These are phyloP conservation scores for Penicillium sp. DNA, from an alignment of 2,329 filamentous ascomycete species.

Conservation along the genomic window DNA sequence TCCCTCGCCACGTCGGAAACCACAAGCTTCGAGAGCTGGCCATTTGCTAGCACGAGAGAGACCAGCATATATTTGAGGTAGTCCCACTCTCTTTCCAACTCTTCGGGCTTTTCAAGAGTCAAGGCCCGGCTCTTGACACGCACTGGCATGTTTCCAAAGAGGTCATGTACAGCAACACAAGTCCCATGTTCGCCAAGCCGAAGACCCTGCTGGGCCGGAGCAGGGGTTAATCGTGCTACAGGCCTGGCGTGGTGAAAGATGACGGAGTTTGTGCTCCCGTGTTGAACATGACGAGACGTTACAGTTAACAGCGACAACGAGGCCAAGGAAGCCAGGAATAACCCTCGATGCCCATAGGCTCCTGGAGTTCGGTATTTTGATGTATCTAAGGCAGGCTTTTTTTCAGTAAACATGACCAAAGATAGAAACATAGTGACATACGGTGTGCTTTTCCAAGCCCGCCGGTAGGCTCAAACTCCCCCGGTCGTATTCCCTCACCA, in stretches of 20 bases:
- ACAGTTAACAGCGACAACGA: constrained; percentile 78
- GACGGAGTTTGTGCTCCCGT: constrained; percentile 64
- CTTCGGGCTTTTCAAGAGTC: constrained; percentile 56
- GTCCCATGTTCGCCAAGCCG: constrained; percentile 71
- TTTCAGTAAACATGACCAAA: constrained; percentile 16
- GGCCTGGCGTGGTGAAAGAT: constrained; percentile 72
- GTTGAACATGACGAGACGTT: constrained; percentile 67
- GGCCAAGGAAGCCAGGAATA: constrained; percentile 78
- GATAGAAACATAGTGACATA: constrained; percentile 44
- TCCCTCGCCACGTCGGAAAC: constrained; percentile 60
- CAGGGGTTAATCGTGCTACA: constrained; percentile 68
- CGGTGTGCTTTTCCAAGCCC: constrained; percentile 76
- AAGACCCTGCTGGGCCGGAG: constrained; percentile 64
- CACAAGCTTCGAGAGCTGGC: constrained; percentile 60
- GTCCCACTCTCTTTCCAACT: constrained; percentile 70
- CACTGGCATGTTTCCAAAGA: constrained; percentile 91
- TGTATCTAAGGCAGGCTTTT: constrained; percentile 64
- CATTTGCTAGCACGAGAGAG: constrained; percentile 74
- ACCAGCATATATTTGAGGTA: constrained; percentile 64
- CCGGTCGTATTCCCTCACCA: constrained; percentile 74
- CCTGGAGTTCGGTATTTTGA: constrained; percentile 68
- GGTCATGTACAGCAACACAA: constrained; percentile 73
- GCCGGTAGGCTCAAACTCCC: constrained; percentile 73
- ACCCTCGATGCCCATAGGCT: constrained; percentile 71
- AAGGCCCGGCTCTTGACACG: constrained; percentile 78